Conservation (phyloP, 768 basidiomycete species). For the Fomitopsis pulvina region DNA sequence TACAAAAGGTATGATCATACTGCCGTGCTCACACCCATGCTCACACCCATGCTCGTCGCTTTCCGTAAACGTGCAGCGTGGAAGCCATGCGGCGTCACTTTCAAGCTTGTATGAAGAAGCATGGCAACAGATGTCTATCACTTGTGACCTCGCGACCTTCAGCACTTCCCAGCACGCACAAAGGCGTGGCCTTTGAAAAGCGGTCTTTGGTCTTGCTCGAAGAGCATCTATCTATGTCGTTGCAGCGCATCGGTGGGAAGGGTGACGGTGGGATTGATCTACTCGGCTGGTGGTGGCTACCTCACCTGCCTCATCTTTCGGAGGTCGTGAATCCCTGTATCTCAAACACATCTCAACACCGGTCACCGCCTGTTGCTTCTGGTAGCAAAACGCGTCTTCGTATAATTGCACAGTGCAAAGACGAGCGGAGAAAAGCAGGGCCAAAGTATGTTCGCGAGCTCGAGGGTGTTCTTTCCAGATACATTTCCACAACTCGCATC, state of each 20-base stretch:
- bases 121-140: not conserved
- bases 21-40: too few relatives aligned
- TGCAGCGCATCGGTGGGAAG: slow-evolving; percentile 75
- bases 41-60: too few relatives aligned
- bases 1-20: too few relatives aligned
- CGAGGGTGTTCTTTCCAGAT: slow-evolving; percentile 76
- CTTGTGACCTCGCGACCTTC: not conserved
- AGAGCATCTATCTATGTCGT: slow-evolving; percentile 68
- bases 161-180: slow-evolving; percentile 47
- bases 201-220: slow-evolving; percentile 57
- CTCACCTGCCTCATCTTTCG: slow-evolving; percentile 17
- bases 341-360: not conserved
- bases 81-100: not conserved
- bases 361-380: not conserved
- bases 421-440: slow-evolving; percentile 73
- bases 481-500: slow-evolving; percentile 16
- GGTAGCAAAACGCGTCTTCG: slow-evolving; percentile 49
- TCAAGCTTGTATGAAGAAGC: not conserved
- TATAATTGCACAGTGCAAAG: slow-evolving; percentile 87
- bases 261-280: slow-evolving; percentile 89
- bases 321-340: not conserved
- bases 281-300: slow-evolving; percentile 92
- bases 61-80: too few relatives aligned
- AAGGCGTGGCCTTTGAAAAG: slow-evolving; percentile 71
- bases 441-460: slow-evolving; percentile 83